Evolutionary conservation across 495 filamentous ascomycete genomes (phyloP).

Genomic region (Geoglossum glabrum): DNA sequence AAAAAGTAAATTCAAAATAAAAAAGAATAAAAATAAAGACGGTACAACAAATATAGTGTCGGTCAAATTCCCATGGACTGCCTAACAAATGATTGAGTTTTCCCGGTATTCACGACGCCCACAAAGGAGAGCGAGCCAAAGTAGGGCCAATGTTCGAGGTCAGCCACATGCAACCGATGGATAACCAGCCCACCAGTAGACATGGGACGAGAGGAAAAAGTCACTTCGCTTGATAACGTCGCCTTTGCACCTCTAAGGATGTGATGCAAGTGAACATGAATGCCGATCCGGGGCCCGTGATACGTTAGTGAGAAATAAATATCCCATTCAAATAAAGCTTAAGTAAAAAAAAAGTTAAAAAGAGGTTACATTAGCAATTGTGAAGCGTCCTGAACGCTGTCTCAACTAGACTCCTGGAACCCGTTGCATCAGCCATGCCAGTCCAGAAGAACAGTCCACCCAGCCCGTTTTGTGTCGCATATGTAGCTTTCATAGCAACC

Average conservation of each 20-base stretch:
- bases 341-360: not conserved
- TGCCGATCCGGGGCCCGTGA: not conserved
- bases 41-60: too few species aligned
- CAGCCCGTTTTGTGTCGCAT: slow-evolving; percentile 52
- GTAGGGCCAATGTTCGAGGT: too few species aligned
- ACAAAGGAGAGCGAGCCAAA: too few species aligned
- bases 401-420: slow-evolving; percentile 49
- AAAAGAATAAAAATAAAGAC: not conserved
- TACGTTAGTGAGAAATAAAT: not conserved
- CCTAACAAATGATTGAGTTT: too few species aligned
- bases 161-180: not conserved
- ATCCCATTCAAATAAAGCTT: not conserved
- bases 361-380: not conserved
- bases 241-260: not conserved
- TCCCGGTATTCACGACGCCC: too few species aligned
- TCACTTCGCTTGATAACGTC: not conserved
- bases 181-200: not conserved
- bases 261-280: not conserved
- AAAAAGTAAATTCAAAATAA: not conserved
- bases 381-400: slow-evolving; percentile 56
- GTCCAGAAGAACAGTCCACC: slow-evolving; percentile 87
- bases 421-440: slow-evolving; percentile 55
- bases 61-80: too few species aligned
- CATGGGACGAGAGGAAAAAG: not conserved
- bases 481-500: slow-evolving; percentile 68